Evolutionary conservation across 192 early-diverging fungal species (phyloP).

Genomic region (Pecoramyces ruminantium): DNA sequence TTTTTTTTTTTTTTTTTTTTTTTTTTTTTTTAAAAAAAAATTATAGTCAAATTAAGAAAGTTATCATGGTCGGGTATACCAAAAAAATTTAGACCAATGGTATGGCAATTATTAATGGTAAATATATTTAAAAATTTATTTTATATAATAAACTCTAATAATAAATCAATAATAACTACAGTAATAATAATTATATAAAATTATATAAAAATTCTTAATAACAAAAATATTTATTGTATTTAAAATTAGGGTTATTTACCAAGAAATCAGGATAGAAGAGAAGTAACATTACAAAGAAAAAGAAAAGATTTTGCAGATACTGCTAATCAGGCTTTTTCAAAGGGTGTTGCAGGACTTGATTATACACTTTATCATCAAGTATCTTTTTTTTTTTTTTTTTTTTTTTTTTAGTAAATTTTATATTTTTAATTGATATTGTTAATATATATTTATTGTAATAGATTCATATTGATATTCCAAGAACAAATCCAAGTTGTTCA

Average conservation of each 20-base stretch:
- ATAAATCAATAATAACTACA: too few relatives aligned
- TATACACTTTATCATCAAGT: conserved; percentile 81
- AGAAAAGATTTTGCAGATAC: conserved; percentile 80
- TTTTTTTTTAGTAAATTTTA: too few relatives aligned
- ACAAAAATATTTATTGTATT: not conserved
- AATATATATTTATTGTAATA: conserved; percentile 1
- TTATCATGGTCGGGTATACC: conserved; percentile 92
- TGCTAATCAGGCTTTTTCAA: not conserved
- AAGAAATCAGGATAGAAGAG: conserved; percentile 65
- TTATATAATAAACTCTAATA: too few relatives aligned
- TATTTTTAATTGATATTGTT: too few relatives aligned
- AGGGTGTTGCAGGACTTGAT: conserved; percentile 42
- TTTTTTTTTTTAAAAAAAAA: too few relatives aligned
- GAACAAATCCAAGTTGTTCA: conserved; percentile 72
- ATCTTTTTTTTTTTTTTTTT: too few relatives aligned
- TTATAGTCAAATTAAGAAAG: conserved; percentile 44
- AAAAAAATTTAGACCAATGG: conserved; percentile 57
- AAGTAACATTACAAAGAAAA: conserved; percentile 67
- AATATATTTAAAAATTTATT: not conserved
- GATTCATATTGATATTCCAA: conserved; percentile 88
- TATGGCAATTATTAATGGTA: conserved; percentile 87
- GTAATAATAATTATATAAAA: too few relatives aligned
- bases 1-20: too few relatives aligned
- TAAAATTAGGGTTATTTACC: conserved; percentile 68
- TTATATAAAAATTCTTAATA: too few relatives aligned